phyloP scores from a whole-genome alignment of 2,329 filamentous ascomycete genomes.

The Catunica adiposa region DNA sequence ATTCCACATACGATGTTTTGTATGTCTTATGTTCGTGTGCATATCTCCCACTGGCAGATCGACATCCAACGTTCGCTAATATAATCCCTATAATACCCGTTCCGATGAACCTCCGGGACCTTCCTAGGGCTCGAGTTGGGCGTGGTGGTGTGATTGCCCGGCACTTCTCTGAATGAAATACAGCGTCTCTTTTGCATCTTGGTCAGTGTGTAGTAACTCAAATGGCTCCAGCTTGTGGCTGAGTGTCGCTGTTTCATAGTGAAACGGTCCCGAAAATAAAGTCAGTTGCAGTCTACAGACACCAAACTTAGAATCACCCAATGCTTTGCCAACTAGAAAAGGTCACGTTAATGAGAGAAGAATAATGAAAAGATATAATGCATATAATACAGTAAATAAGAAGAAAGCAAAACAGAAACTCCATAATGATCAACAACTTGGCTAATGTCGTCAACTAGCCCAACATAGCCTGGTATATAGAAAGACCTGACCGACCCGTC shows the following conservation, averaged over 20 bases:
- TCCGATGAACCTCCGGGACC: too few species aligned
- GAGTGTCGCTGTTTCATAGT: neutral
- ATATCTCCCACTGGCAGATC: too few species aligned
- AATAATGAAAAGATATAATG: neutral
- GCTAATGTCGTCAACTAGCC: neutral
- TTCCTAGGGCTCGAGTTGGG: too few species aligned
- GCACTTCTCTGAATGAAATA: too few species aligned
- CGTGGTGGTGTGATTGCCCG: too few species aligned
- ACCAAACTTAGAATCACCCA: neutral
- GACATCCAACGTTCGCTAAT: too few species aligned
- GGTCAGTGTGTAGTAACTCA: too few species aligned
- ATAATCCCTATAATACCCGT: too few species aligned
- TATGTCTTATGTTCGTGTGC: neutral
- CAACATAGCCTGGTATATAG: conserved; percentile 1
- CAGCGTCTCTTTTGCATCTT: too few species aligned
- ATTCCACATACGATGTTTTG: neutral
- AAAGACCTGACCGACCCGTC: neutral
- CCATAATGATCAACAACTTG: neutral
- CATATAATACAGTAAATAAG: neutral
- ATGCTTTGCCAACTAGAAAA: neutral
- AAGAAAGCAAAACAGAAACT: neutral
- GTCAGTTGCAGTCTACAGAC: neutral
- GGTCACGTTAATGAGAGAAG: neutral
- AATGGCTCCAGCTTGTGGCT: neutral
- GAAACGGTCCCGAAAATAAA: neutral